Conservation (phyloP, 2,329 filamentous ascomycete species). For the Torrubiella hemipterigena region DNA sequence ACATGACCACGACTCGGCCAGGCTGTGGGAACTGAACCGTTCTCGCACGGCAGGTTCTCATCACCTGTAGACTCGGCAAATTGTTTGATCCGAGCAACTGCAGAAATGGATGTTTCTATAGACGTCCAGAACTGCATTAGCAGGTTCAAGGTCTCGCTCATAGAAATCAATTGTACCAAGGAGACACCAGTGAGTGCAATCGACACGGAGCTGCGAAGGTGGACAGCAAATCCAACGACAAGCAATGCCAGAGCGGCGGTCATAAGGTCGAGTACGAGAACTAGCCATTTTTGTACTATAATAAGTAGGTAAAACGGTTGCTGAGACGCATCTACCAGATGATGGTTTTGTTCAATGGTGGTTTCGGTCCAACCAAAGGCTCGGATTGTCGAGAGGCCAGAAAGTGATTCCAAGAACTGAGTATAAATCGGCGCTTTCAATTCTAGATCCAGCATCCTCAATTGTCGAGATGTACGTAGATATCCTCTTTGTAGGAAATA, state of each 20-base stretch:
- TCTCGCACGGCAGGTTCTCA: conserved; percentile 14
- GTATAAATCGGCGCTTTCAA: conserved; percentile 26
- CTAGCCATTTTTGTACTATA: conserved; percentile 45
- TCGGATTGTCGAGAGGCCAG: conserved; percentile 35
- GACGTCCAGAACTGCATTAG: conserved; percentile 24
- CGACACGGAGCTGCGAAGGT: conserved; percentile 13
- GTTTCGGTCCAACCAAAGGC: conserved; percentile 36
- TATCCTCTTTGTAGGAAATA: conserved; percentile 31
- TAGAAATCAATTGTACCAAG: conserved; percentile 17
- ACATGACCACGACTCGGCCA: conserved; percentile 20
- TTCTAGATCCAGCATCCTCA: conserved; percentile 29
- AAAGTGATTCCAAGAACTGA: conserved; percentile 31
- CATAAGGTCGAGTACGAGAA: conserved; percentile 35
- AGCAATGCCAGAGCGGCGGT: conserved; percentile 33
- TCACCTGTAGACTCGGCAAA: conserved; percentile 16
- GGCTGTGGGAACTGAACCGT: conserved; percentile 7
- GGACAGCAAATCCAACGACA: conserved; percentile 33
- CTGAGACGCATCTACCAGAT: conserved; percentile 40
- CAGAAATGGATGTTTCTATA: conserved; percentile 24
- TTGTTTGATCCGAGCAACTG: conserved; percentile 20
- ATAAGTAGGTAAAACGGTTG: conserved; percentile 44
- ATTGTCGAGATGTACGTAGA: conserved; percentile 28
- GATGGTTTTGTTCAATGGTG: conserved; percentile 29
- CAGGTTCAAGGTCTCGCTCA: conserved; percentile 21
- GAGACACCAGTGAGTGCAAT: conserved; percentile 20